phyloP scores from a whole-genome alignment of 2,329 filamentous ascomycete genomes.

The Cytospora mali region DNA sequence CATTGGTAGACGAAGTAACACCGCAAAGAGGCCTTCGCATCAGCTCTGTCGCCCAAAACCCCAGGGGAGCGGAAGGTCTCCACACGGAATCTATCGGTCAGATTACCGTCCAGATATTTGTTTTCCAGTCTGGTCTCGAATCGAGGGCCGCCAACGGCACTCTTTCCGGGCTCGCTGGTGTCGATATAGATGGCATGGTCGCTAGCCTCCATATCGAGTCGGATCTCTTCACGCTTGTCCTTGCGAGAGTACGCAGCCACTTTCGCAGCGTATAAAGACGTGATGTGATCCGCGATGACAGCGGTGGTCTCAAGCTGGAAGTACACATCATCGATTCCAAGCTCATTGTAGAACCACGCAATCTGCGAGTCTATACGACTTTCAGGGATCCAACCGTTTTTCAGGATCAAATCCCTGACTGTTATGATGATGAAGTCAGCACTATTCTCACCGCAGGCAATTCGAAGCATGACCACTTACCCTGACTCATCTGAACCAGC shows the following conservation, averaged over 20 bases:
- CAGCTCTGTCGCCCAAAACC: slow-evolving; percentile 67
- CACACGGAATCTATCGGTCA: slow-evolving; percentile 77
- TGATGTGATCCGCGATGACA: slow-evolving; percentile 90
- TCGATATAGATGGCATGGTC: slow-evolving; percentile 99
- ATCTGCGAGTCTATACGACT: slow-evolving; percentile 84
- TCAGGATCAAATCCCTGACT: slow-evolving; percentile 81
- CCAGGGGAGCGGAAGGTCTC: slow-evolving; percentile 96
- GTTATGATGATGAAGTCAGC: slow-evolving; percentile 20
- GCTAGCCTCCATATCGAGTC: slow-evolving; percentile 89
- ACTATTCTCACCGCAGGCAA: slow-evolving; percentile 9
- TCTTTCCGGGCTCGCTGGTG: slow-evolving; percentile 87
- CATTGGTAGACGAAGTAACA: slow-evolving; percentile 99
- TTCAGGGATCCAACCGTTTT: slow-evolving; percentile 83
- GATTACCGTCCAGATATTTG: slow-evolving; percentile 88
- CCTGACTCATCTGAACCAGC: slow-evolving; percentile 82
- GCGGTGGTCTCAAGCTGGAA: slow-evolving; percentile 87
- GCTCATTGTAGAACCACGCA: slow-evolving; percentile 95
- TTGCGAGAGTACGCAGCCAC: slow-evolving; percentile 90
- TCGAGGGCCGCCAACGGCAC: slow-evolving; percentile 74
- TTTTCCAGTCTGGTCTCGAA: slow-evolving; percentile 93
- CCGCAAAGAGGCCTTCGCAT: slow-evolving; percentile 79
- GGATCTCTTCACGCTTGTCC: slow-evolving; percentile 92
- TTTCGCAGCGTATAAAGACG: slow-evolving; percentile 95
- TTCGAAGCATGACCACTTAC: slow-evolving; percentile 46
- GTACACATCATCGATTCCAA: slow-evolving; percentile 98